Evolutionary conservation across 495 filamentous ascomycete genomes (phyloP).

Genomic region (Xylaria palmicola): DNA sequence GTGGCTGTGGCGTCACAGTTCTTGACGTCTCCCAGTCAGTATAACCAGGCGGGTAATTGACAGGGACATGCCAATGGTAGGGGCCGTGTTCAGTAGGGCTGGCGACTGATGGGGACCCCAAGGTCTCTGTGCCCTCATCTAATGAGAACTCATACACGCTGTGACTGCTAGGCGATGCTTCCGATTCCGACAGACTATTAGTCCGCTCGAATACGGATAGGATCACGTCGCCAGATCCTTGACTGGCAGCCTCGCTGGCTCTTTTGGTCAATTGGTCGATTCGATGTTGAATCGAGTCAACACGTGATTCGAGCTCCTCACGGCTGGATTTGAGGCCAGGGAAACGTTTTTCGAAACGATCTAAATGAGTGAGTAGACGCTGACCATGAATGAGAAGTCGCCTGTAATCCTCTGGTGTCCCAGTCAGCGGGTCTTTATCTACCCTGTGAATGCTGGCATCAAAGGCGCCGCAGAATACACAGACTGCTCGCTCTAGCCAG

Average conservation of each 20-base stretch:
- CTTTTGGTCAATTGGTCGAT: slow-evolving; percentile 56
- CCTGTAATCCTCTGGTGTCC: slow-evolving; percentile 69
- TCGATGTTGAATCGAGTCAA: slow-evolving; percentile 55
- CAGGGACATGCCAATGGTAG: slow-evolving; percentile 35
- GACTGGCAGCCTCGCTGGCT: slow-evolving; percentile 42
- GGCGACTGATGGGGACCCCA: slow-evolving; percentile 29
- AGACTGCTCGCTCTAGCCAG: slow-evolving; percentile 62
- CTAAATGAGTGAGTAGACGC: slow-evolving; percentile 51
- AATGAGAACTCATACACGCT: slow-evolving; percentile 32
- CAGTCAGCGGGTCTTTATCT: slow-evolving; percentile 50
- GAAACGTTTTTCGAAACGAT: slow-evolving; percentile 42
- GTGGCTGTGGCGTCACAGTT: slow-evolving; percentile 28
- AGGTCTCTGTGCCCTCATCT: slow-evolving; percentile 22
- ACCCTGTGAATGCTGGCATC: slow-evolving; percentile 61
- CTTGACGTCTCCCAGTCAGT: slow-evolving; percentile 24
- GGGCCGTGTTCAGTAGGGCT: slow-evolving; percentile 26
- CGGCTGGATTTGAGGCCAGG: slow-evolving; percentile 40
- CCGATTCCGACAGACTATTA: slow-evolving; percentile 60
- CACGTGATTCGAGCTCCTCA: slow-evolving; percentile 45
- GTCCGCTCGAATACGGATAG: slow-evolving; percentile 72
- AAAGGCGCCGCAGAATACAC: slow-evolving; percentile 63
- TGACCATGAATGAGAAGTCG: slow-evolving; percentile 68
- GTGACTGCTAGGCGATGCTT: slow-evolving; percentile 34
- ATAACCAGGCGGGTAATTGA: slow-evolving; percentile 17
- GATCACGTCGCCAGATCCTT: slow-evolving; percentile 46